These are phyloP conservation scores for Thuja plicata DNA, from an alignment of 83 land plant species.

Conservation along the genomic window DNA sequence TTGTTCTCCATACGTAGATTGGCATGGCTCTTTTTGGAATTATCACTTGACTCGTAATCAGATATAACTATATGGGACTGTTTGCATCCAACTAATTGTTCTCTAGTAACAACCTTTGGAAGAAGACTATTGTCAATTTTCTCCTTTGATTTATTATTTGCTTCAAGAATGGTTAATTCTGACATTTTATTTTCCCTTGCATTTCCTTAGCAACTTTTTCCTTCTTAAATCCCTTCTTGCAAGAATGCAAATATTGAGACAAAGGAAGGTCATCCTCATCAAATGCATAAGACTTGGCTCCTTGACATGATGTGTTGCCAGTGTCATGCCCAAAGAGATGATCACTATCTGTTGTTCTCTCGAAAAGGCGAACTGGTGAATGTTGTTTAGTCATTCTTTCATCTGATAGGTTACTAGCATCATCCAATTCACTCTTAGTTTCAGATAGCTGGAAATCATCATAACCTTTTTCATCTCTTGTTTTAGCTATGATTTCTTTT, in stretches of 20 bases:
- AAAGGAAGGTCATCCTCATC: slow-evolving; percentile 43
- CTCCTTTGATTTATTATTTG: neutral
- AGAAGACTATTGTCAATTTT: neutral
- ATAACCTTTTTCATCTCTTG: slow-evolving; percentile 14
- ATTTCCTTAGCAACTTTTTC: slow-evolving; percentile 4
- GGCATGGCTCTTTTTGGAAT: slow-evolving; percentile 7
- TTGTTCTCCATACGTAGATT: neutral
- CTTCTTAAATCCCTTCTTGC: slow-evolving; percentile 19
- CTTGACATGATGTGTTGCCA: neutral
- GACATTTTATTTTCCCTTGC: neutral
- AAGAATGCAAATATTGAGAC: slow-evolving; percentile 21
- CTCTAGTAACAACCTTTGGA: slow-evolving; percentile 21
- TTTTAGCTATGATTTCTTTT: slow-evolving; percentile 19
- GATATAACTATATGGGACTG: slow-evolving; percentile 66
- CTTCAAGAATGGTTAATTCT: slow-evolving; percentile 6
- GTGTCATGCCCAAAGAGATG: neutral
- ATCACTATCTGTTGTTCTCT: neutral
- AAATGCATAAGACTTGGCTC: slow-evolving; percentile 7
- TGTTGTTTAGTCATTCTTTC: neutral
- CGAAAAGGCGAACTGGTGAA: slow-evolving; percentile 7
- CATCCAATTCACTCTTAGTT: slow-evolving; percentile 52
- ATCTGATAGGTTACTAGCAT: slow-evolving; percentile 16
- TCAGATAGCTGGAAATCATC: slow-evolving; percentile 54
- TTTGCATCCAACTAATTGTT: slow-evolving; percentile 48
- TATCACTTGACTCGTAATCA: slow-evolving; percentile 69